phyloP scores from a whole-genome alignment of 345 rosid genomes.

The Populus alba region DNA sequence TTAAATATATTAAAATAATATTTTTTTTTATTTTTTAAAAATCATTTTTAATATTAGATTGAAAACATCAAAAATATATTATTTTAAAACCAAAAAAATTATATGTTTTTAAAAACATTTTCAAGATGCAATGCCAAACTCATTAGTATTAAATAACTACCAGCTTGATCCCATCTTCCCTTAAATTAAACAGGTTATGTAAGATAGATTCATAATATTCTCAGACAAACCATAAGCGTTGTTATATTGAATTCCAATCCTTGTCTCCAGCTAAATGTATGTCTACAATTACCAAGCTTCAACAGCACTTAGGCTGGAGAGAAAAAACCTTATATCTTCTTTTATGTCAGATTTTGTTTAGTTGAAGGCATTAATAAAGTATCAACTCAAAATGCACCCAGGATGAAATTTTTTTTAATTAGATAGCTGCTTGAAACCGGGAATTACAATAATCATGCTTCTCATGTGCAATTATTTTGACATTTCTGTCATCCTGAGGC shows the following conservation, averaged over 20 bases:
- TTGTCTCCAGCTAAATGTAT: neutral
- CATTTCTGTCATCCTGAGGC: conserved; percentile 49
- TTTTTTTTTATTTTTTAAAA: too few relatives aligned
- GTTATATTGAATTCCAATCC: neutral
- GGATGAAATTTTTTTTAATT: neutral
- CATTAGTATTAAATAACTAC: neutral
- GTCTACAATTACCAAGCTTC: neutral
- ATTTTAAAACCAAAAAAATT: too few relatives aligned
- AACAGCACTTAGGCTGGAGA: neutral
- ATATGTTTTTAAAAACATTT: too few relatives aligned
- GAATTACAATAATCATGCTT: neutral
- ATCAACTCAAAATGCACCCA: neutral
- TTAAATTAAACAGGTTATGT: neutral
- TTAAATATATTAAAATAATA: too few relatives aligned
- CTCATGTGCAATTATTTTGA: neutral
- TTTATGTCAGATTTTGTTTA: neutral
- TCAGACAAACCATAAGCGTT: neutral
- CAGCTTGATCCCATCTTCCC: neutral
- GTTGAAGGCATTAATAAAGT: neutral
- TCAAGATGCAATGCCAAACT: too few relatives aligned
- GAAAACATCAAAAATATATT: too few relatives aligned
- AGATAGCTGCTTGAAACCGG: neutral
- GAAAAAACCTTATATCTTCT: neutral
- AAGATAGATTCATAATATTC: neutral
- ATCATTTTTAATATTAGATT: too few relatives aligned